These are phyloP conservation scores for Terana coerulea DNA, from an alignment of 768 basidiomycete species.

Conservation along the genomic window DNA sequence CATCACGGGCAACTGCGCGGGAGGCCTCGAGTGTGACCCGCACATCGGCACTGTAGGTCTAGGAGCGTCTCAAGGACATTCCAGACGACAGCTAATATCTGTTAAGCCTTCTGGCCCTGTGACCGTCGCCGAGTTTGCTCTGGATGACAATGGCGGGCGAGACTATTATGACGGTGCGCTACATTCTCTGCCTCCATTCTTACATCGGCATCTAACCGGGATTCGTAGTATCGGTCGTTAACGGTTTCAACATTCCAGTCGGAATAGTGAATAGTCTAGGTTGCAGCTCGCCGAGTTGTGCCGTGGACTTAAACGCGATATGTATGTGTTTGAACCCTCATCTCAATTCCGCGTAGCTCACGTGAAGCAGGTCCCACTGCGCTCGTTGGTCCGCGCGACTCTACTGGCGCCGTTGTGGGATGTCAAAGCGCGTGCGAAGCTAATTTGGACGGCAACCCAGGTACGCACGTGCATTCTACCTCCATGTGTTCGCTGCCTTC, in stretches of 20 bases:
- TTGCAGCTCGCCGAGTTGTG: slow-evolving; percentile 32
- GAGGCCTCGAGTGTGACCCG: slow-evolving; percentile 35
- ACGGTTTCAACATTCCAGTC: slow-evolving; percentile 33
- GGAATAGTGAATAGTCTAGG: slow-evolving; percentile 28
- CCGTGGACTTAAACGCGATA: slow-evolving; percentile 33
- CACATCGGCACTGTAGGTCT: slow-evolving; percentile 35
- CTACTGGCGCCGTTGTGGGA: slow-evolving; percentile 34
- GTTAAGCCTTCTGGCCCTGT: too few relatives aligned
- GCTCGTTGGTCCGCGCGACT: slow-evolving; percentile 34
- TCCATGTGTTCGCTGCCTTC: background rate
- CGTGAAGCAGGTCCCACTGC: slow-evolving; percentile 28
- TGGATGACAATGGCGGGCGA: slow-evolving; percentile 19
- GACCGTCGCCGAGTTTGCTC: slow-evolving; percentile 34
- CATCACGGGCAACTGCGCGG: slow-evolving; percentile 37
- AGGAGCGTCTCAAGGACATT: too few relatives aligned
- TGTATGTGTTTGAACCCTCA: slow-evolving; percentile 29
- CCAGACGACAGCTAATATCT: too few relatives aligned
- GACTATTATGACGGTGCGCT: slow-evolving; percentile 33
- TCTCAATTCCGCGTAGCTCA: background rate
- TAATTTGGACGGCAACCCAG: slow-evolving; percentile 32
- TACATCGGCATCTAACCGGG: background rate
- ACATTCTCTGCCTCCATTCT: background rate
- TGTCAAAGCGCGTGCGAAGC: slow-evolving; percentile 44
- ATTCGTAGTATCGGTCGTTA: slow-evolving; percentile 25
- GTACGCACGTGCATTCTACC: slow-evolving; percentile 12